Conservation (phyloP, 2,329 filamentous ascomycete species). For the Hypocreales sp. region DNA sequence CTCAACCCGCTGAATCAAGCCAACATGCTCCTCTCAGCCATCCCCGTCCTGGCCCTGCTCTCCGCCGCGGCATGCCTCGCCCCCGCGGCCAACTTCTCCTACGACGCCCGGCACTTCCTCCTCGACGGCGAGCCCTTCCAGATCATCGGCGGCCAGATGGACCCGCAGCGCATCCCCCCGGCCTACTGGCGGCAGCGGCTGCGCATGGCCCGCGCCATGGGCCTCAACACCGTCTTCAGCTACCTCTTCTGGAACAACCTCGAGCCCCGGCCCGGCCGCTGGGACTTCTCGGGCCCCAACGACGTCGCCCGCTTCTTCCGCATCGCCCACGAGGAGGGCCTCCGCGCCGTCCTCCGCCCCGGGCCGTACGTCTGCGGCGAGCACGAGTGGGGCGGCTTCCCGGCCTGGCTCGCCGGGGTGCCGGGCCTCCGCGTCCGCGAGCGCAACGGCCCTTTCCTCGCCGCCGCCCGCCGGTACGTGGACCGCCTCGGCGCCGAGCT, state of each 20-base stretch:
- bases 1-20: too few species aligned
- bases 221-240: constrained; percentile 48
- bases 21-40: too few species aligned
- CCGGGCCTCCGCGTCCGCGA: constrained; percentile 23
- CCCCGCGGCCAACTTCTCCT: background rate
- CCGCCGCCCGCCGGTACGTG: constrained; percentile 20
- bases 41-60: too few species aligned
- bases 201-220: constrained; percentile 78
- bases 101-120: constrained; percentile 2
- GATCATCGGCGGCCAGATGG: constrained; percentile 33
- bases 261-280: constrained; percentile 23
- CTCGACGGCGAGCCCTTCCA: constrained; percentile 3
- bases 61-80: too few species aligned
- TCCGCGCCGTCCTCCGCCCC: constrained; percentile 26
- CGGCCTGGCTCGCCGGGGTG: constrained; percentile 25
- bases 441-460: constrained; percentile 23
- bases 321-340: constrained; percentile 25
- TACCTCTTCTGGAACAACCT: constrained; percentile 36
- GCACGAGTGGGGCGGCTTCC: constrained; percentile 32
- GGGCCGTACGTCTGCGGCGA: constrained; percentile 34
- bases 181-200: constrained; percentile 33
- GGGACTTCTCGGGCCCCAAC: constrained; percentile 21
- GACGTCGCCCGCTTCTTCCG: constrained; percentile 28
- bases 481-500: constrained; percentile 12
- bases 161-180: constrained; percentile 30